Evolutionary conservation across 2,329 filamentous ascomycete genomes (phyloP), one percentile per base, ranked within the genome.

Genomic region (Alternaria sp.): DNA sequence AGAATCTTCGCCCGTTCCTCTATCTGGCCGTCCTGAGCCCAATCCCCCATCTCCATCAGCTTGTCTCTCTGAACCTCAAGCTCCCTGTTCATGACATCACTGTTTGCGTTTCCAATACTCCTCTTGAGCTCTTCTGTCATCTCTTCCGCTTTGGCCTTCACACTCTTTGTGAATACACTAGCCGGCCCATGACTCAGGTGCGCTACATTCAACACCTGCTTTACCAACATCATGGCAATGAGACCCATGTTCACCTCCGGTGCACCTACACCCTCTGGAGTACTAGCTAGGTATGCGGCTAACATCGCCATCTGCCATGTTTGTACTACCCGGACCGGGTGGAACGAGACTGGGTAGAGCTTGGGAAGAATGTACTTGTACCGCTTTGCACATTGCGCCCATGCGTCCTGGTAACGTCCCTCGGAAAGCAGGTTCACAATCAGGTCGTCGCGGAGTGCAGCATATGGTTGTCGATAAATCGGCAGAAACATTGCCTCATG

Each of bases 311-410:
- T 76, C 12, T 76, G 76, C 75, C 77, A 84, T 8, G 74, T 80
- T 61, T 84, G 86, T 5, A 87, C 78, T 3, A 88, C 82, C 1
- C 87, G 83, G 8, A 88, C 79, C 0, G 87, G 87, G 71, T 90
- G 87, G 78, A 41, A 76, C 0, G 75, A 68, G 41, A 83, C 75
- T 8, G 82, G 80, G 62, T 85, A 87, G 3, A 88, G 75, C 3
- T 82, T 70, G 0, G 87, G 86, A 47, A 88, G 83, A 60, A 87
- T 79, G 28, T 81, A 74, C 54, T 84, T 79, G 67, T 87, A 85
- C 3, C 84, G 81, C 60, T 86, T 84, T 3, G 86, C 79, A 6
- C 82, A 82, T 6, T 88, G 84, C 5, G 82, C 71, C 66, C 87
- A 84, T 5, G 86, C 87, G 6, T 76, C 69, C n/a, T 80, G 76